Percentiles rank a stretch among this genome's conserved stretches.
Conservation (phyloP, 306 rosid genomes). For the Acacia melanoxylon region DNA sequence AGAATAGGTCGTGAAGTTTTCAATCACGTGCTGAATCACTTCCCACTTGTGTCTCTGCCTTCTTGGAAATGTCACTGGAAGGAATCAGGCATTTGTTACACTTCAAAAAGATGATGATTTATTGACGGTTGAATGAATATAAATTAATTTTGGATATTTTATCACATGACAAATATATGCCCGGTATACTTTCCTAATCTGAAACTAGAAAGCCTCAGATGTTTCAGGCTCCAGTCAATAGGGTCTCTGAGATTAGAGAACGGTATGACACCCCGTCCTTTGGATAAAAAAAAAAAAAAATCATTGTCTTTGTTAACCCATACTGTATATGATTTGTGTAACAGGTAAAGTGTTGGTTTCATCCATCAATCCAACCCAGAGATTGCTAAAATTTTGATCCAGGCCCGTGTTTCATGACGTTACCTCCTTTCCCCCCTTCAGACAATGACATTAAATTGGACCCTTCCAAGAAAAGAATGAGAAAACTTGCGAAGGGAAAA, state of each 20-base stretch:
- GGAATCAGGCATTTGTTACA: slow-evolving; percentile 11
- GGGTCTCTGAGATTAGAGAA: slow-evolving; percentile 3
- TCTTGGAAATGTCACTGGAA: slow-evolving; percentile 19
- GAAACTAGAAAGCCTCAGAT: not conserved
- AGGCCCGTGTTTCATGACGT: not conserved
- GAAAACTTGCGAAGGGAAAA: not conserved
- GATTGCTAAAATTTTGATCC: not conserved
- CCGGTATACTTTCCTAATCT: not conserved
- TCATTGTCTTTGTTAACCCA: not conserved
- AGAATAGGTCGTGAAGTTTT: slow-evolving; percentile 30
- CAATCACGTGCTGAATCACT: slow-evolving; percentile 6
- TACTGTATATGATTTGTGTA: not conserved
- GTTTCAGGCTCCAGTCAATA: slow-evolving; percentile 18
- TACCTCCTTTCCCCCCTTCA: not conserved
- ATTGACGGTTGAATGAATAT: not conserved
- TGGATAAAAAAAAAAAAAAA: not conserved
- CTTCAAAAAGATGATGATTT: slow-evolving; percentile 5
- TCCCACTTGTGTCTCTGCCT: not conserved
- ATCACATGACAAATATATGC: not conserved
- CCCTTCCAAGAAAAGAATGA: not conserved
- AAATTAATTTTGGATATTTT: slow-evolving; percentile 8
- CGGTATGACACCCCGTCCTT: not conserved
- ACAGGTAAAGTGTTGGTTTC: not conserved
- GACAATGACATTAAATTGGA: not conserved
- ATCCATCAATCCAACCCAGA: not conserved